Conservation (phyloP, 192 early-diverging fungal species). For the Chytriomyces hyalinus region DNA sequence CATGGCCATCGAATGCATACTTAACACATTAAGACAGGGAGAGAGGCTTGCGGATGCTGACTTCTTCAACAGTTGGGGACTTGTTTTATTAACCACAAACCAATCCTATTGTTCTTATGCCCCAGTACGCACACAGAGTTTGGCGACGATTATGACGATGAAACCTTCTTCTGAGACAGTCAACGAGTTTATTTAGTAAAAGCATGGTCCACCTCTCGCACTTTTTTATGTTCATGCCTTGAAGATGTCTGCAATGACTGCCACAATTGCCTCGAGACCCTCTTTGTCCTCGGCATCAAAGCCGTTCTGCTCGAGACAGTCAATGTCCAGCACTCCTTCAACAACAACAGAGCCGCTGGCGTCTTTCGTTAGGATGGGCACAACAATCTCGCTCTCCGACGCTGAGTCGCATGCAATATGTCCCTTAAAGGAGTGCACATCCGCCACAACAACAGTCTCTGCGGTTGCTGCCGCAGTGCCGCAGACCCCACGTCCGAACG, state of each 20-base stretch:
- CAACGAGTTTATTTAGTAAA: too few relatives aligned
- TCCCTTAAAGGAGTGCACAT: constrained; percentile 82
- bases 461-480: constrained; percentile 74
- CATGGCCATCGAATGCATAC: too few relatives aligned
- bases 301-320: constrained; percentile 43
- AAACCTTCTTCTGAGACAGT: too few relatives aligned
- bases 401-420: constrained; percentile 93
- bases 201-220: too few relatives aligned
- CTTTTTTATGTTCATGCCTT: too few relatives aligned
- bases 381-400: constrained; percentile 83
- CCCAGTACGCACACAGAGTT: too few relatives aligned
- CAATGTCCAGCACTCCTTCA: constrained; percentile 56
- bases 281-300: constrained; percentile 47
- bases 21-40: too few relatives aligned
- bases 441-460: constrained; percentile 66
- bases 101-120: too few relatives aligned
- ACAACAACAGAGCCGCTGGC: neutral
- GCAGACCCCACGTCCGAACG: constrained; percentile 86
- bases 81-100: too few relatives aligned
- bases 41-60: too few relatives aligned
- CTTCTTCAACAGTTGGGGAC: too few relatives aligned
- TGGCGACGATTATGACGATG: too few relatives aligned
- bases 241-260: neutral
- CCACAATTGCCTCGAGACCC: constrained; percentile 51
- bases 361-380: constrained; percentile 64